Evolutionary conservation across 352 stramenopile genomes (phyloP).

Genomic region (Pythium brachiatum): DNA sequence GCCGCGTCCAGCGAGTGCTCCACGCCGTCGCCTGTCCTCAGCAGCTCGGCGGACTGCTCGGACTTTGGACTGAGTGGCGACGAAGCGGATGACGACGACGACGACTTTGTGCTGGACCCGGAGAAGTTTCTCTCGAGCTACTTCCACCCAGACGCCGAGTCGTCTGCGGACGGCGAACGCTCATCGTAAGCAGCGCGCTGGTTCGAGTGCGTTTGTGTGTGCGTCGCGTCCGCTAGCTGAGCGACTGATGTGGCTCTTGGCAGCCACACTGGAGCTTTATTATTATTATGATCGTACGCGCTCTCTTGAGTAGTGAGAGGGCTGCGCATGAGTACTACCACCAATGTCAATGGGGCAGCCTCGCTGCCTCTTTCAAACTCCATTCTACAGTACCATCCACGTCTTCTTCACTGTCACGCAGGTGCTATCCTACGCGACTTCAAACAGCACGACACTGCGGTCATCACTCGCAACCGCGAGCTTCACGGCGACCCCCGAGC

Average conservation of each 20-base stretch:
- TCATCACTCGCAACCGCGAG: constrained; percentile 58
- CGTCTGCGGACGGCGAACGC: not conserved
- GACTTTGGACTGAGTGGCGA: constrained; percentile 37
- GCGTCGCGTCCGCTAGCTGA: constrained; percentile 18
- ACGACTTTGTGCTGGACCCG: constrained; percentile 84
- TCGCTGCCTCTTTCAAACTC: constrained; percentile 9
- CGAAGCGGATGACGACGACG: constrained; percentile 62
- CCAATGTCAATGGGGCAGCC: constrained; percentile 12
- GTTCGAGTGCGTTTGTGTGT: constrained; percentile 6
- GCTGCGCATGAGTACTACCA: constrained; percentile 11
- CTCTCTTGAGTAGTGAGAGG: not conserved
- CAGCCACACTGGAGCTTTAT: constrained; percentile 30
- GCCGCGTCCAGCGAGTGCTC: constrained; percentile 15
- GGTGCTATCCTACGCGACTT: constrained; percentile 24
- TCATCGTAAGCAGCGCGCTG: not conserved
- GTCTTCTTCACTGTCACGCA: not conserved
- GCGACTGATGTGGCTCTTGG: constrained; percentile 14
- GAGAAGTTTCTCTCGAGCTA: constrained; percentile 88
- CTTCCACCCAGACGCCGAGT: constrained; percentile 40
- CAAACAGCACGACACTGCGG: constrained; percentile 60
- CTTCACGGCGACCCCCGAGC: constrained; percentile 42
- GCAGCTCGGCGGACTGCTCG: constrained; percentile 21
- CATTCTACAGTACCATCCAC: not conserved
- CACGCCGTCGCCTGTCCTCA: constrained; percentile 31
- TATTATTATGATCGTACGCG: constrained; percentile 30